Percentiles rank a stretch among this genome's conserved stretches.
Conservation (phyloP, 2,329 filamentous ascomycete species). For the Aspergillus viridinutans region DNA sequence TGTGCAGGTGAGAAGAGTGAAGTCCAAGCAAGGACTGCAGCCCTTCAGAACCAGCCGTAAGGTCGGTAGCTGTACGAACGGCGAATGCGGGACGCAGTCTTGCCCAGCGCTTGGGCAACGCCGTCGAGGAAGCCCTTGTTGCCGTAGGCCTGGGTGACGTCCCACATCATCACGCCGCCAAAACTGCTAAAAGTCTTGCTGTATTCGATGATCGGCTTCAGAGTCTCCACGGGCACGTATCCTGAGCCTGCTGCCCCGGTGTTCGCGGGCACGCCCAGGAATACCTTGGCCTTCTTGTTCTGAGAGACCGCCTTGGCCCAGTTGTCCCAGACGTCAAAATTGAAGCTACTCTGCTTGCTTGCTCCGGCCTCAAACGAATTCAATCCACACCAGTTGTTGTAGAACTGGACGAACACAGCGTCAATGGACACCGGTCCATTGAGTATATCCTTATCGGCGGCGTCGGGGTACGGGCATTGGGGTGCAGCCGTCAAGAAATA, state of each 20-base stretch:
- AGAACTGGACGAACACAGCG: slow-evolving; percentile 62
- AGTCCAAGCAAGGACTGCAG: neutral
- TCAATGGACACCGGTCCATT: slow-evolving; percentile 54
- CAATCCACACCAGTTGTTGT: slow-evolving; percentile 65
- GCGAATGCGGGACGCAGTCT: slow-evolving; percentile 5
- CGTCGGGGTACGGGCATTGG: slow-evolving; percentile 64
- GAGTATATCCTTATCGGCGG: slow-evolving; percentile 55
- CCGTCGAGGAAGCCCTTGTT: slow-evolving; percentile 54
- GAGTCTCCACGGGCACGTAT: slow-evolving; percentile 48
- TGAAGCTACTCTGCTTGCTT: slow-evolving; percentile 51
- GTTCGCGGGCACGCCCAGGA: slow-evolving; percentile 59
- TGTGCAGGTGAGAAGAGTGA: neutral
- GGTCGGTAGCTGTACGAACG: neutral
- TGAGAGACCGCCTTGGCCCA: slow-evolving; percentile 58
- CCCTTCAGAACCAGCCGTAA: neutral
- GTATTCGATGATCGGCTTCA: slow-evolving; percentile 52
- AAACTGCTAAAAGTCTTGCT: slow-evolving; percentile 56
- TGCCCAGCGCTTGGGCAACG: slow-evolving; percentile 36
- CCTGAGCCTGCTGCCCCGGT: slow-evolving; percentile 52
- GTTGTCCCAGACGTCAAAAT: slow-evolving; percentile 61
- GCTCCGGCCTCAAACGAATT: slow-evolving; percentile 47
- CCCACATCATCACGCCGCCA: slow-evolving; percentile 68
- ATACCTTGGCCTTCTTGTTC: slow-evolving; percentile 58
- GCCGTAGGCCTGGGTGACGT: slow-evolving; percentile 57
- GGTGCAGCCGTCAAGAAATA: slow-evolving; percentile 63